Conservation (phyloP, 345 rosid species). For the Melaleuca quinquenervia region DNA sequence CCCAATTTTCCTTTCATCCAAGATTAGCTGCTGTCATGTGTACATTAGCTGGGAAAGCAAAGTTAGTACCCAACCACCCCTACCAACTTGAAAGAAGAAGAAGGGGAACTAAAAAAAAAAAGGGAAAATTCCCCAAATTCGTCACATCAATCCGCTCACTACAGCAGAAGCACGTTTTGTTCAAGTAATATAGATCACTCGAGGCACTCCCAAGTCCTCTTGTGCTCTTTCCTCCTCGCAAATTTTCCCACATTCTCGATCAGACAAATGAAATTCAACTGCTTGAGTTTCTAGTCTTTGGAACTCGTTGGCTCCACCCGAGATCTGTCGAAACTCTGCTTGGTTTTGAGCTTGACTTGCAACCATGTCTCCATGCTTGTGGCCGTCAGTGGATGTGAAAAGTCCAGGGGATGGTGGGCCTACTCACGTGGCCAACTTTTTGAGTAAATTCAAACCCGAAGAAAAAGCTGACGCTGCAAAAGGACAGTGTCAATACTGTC, state of each 20-base stretch:
- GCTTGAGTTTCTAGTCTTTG: neutral
- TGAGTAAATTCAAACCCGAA: neutral
- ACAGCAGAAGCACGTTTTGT: neutral
- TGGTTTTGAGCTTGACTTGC: neutral
- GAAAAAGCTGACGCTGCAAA: neutral
- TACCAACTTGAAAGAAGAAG: neutral
- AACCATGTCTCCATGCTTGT: neutral
- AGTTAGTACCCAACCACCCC: neutral
- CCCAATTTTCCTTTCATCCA: neutral
- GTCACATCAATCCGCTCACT: neutral
- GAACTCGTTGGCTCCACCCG: neutral
- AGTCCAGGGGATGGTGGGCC: neutral
- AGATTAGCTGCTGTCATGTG: neutral
- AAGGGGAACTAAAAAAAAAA: neutral
- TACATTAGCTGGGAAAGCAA: neutral
- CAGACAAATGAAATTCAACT: neutral
- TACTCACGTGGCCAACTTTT: neutral
- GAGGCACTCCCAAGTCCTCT: neutral
- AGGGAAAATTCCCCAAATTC: neutral
- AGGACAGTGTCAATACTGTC: neutral
- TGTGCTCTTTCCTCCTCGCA: neutral
- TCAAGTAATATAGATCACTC: neutral
- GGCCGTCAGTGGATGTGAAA: neutral
- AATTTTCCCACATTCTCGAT: neutral
- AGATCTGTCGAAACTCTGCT: neutral